Evolutionary conservation across 1,139 yeast species (phyloP), one percentile per base, ranked within the genome.

Genomic region (Meyerozyma elateridarum): DNA sequence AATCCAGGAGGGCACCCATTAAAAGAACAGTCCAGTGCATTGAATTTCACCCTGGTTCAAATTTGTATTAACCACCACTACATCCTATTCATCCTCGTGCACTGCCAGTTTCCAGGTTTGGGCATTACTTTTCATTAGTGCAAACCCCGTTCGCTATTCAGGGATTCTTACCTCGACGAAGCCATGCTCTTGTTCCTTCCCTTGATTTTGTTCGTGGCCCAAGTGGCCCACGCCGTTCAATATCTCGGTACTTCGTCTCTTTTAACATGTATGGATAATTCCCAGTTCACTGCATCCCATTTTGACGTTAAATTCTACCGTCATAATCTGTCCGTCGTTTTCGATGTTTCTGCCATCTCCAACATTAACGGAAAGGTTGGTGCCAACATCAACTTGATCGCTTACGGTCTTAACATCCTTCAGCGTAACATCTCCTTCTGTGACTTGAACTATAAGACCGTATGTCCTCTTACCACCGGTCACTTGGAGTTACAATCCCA

Each of bases 201-300:
- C 4, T 3, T 24, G 6, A 15, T 24, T 24, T 24, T 24, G 17
- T 17, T 14, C 18, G 14, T 24, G 14, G 27, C 27, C 18, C 27
- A 24, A 4, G 6, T 24, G 3, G 27, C 15, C 4, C 27, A 24
- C 9, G 66, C 59, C 18, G 39, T 36, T 20, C 42, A 41, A 21
- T 61, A 49, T 40, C 61, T 81, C 42, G 59, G 62, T 39, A 73
- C 96, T 1, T 59, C 76, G 9, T 87, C 97, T n/a, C 69, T 93
- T 45, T 65, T 89, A 46, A 85, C 98, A 30, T 91, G 99, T 64
- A 88, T 88, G 95, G 82, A 79, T 35, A 67, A 84, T 56, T 89
- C 98, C 8, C 82, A 79, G 54, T 79, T 93, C 52, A 79, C 95
- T 1, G 93, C 96, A 5, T 75, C 89, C n/a, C 75, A 69, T 44